phyloP scores from a whole-genome alignment of 139 green algal genomes.

The Chlorella sp. region DNA sequence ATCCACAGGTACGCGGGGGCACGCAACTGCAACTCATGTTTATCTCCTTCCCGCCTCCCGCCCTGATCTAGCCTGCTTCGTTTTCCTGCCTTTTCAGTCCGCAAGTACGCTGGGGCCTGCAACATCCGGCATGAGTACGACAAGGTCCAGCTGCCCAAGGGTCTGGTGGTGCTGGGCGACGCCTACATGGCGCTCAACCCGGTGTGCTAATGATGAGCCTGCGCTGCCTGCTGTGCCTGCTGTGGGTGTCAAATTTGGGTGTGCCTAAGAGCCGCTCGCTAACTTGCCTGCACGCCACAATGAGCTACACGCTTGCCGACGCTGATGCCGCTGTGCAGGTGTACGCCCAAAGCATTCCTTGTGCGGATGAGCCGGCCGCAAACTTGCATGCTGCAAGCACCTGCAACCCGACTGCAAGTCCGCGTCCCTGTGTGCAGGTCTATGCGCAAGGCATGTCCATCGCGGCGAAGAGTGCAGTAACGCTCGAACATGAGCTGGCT shows the following conservation, averaged over 20 bases:
- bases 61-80: not conserved
- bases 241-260: too few species aligned
- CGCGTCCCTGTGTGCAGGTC: not conserved
- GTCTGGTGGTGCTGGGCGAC: not conserved
- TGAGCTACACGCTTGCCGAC: too few species aligned
- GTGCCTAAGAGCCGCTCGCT: too few species aligned
- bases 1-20: too few species aligned
- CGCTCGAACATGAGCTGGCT: not conserved
- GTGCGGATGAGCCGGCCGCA: too few species aligned
- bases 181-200: not conserved
- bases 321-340: too few species aligned
- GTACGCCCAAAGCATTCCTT: too few species aligned
- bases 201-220: not conserved
- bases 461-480: conserved; percentile 1
- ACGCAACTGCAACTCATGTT: too few species aligned
- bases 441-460: conserved; percentile 15
- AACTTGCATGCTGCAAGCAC: too few species aligned
- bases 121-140: not conserved
- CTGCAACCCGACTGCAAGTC: too few species aligned
- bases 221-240: not conserved
- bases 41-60: too few species aligned
- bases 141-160: not conserved
- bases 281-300: too few species aligned
- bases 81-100: not conserved
- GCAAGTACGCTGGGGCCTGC: not conserved